phyloP scores from a whole-genome alignment of 352 stramenopile genomes.

The Pythium phragmiticola region DNA sequence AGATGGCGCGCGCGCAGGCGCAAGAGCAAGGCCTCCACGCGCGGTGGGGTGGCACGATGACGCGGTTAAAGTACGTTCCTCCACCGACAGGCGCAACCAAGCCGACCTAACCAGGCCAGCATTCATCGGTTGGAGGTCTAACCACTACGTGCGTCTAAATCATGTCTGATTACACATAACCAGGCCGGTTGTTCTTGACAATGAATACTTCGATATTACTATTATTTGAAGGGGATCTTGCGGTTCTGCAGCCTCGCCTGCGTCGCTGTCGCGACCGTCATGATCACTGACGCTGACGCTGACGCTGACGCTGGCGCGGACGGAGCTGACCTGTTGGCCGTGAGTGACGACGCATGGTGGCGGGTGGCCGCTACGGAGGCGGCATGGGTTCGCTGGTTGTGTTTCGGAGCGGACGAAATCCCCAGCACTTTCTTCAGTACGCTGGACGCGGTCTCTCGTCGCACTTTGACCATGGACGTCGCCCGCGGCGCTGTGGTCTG shows the following conservation, averaged over 20 bases:
- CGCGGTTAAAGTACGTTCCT: conserved; percentile 65
- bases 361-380: not conserved
- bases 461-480: conserved; percentile 39
- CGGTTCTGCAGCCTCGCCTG: conserved; percentile 16
- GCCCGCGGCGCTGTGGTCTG: not conserved
- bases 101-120: not conserved
- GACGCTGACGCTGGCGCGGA: not conserved
- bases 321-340: no score
- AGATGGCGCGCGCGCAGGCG: conserved; percentile 60
- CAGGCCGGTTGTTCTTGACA: not conserved
- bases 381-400: not conserved
- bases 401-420: not conserved
- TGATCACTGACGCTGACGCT: not conserved
- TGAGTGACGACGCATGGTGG: not conserved
- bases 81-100: conserved; percentile 28
- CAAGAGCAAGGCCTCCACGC: conserved; percentile 71
- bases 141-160: not conserved
- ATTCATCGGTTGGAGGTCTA: not conserved
- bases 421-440: conserved; percentile 43
- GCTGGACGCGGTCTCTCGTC: conserved; percentile 53
- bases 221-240: conserved; percentile 20
- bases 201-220: no score
- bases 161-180: conserved; percentile 22
- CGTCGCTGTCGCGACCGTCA: conserved; percentile 1
- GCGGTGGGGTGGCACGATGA: conserved; percentile 49